Evolutionary conservation across 2,329 filamentous ascomycete species (phyloP).

Genomic region (Rutstroemia sp.): DNA sequence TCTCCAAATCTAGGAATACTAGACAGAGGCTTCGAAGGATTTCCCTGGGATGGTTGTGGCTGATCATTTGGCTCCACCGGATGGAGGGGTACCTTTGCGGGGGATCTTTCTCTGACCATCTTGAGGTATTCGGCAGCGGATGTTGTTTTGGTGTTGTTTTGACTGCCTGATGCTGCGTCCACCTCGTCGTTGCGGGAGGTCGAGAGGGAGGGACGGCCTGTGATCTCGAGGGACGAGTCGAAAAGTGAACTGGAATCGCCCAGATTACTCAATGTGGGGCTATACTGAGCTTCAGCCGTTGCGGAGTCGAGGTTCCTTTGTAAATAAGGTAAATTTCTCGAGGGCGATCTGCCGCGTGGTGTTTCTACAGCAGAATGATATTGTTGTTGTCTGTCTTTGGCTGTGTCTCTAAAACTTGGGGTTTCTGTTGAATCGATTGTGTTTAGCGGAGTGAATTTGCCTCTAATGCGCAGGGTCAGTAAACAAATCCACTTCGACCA

Average conservation of each 20-base stretch:
- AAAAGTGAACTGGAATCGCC: conserved; percentile 29
- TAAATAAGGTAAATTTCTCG: background rate
- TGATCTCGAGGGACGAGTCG: conserved; percentile 12
- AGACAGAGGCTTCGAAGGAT: conserved; percentile 10
- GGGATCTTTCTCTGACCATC: conserved; percentile 30
- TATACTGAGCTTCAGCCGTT: conserved; percentile 1
- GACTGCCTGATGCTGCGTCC: too few species aligned
- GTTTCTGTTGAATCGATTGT: conserved; percentile 9
- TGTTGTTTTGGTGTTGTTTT: background rate
- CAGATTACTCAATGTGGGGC: conserved; percentile 20
- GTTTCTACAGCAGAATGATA: background rate
- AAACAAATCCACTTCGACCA: background rate
- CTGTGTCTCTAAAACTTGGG: conserved; percentile 6
- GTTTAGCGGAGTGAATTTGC: conserved; percentile 9
- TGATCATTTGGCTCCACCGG: conserved; percentile 21
- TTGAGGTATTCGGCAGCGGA: conserved; percentile 5
- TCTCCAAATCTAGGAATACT: conserved; percentile 27
- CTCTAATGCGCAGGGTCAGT: conserved; percentile 1
- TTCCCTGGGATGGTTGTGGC: conserved; percentile 3
- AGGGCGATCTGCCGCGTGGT: background rate
- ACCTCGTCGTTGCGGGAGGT: background rate
- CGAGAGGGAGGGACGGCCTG: conserved; percentile 11
- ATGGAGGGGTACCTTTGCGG: conserved; percentile 23
- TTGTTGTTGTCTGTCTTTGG: conserved; percentile 1
- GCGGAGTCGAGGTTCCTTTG: background rate